phyloP scores from a whole-genome alignment of 169 alveolate species.

The Eimeria necatrix region DNA sequence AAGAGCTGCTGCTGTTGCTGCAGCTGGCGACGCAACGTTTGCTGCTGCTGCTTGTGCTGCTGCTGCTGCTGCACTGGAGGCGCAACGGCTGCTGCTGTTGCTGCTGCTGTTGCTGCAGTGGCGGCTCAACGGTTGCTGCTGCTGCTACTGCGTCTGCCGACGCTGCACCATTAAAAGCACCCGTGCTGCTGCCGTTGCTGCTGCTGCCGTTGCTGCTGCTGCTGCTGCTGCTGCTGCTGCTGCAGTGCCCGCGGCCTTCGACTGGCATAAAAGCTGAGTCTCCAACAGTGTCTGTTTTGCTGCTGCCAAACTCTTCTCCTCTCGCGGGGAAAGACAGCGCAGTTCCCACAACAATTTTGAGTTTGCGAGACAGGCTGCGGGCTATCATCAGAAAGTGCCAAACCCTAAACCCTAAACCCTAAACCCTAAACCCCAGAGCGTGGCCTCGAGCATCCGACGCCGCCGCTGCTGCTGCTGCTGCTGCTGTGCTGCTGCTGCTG shows the following conservation, averaged over 20 bases:
- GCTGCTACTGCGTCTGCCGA: too few species aligned
- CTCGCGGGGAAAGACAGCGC: slow-evolving; percentile 1
- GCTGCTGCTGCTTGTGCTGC: neutral
- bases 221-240: neutral
- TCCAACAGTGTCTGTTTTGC: neutral
- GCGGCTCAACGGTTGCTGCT: neutral
- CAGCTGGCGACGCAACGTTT: too few species aligned
- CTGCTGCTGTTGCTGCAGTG: neutral
- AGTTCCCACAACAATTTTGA: neutral
- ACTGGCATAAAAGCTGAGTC: neutral
- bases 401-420: neutral
- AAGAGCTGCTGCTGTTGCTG: too few species aligned
- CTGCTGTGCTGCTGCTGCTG: too few species aligned
- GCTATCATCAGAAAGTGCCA: neutral
- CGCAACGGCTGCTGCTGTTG: neutral
- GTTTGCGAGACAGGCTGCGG: neutral
- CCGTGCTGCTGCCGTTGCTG: too few species aligned
- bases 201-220: neutral
- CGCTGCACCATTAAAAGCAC: too few species aligned
- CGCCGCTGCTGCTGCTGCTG: too few species aligned
- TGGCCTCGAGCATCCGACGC: neutral
- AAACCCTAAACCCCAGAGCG: neutral
- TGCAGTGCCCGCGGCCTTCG: neutral
- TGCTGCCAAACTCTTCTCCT: neutral
- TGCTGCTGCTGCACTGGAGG: neutral